Base-by-base conservation (phyloP, 139 green algal genomes). In the Closterium sp. region DNA sequence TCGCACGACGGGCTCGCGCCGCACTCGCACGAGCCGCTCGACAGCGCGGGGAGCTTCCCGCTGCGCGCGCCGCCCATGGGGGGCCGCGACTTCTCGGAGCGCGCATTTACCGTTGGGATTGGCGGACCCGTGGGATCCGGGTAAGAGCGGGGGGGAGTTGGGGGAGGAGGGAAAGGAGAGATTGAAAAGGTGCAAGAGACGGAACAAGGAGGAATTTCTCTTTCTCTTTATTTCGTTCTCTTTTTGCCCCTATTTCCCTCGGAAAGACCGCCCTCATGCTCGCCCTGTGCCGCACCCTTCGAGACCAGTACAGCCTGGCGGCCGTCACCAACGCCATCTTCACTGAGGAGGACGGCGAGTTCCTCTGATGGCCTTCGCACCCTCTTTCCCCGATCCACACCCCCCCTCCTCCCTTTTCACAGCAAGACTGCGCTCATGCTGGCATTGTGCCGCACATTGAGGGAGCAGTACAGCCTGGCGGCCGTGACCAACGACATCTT, bases 401-500 rank as follows among this genome's bases (percentile, higher is more conserved):
- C 43, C 21, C 43, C 21, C 12, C 43, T 66, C 12, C 43, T 66
- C 43, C 43, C 43, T 16, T 66, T 1, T 19, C 32, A 4, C 69
- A 93, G 90, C 4, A 95, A 95, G 35, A 95, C 94, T 36, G 94
- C 94, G 25, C 87, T 95, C 2, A 93, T 94, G 93, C 84, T 95
- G 19, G 90, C 88, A 2, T 86, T 95, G 34, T 95, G 94, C 85
- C 38, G 86, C 16, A 64, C 85, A 33, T 33, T 95, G 2, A 84
- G 93, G 31, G 93, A 95, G 34, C 55, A 93, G 84, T 95, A 95
- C 89, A 94, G 66, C 90, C 93, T 95, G 25, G 93, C 89, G 16
- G 93, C 93, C 1, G 94, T 96, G 66, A 96, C 94, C 21, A 96
- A 96, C 88, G 94, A 96, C 88, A 96, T 96, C 91, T 96, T 96